A percentile compares a stretch with the other conserved stretches of the same genome.
Evolutionary conservation across 345 rosid species (phyloP).

Genomic region (Eucalyptus decipiens): DNA sequence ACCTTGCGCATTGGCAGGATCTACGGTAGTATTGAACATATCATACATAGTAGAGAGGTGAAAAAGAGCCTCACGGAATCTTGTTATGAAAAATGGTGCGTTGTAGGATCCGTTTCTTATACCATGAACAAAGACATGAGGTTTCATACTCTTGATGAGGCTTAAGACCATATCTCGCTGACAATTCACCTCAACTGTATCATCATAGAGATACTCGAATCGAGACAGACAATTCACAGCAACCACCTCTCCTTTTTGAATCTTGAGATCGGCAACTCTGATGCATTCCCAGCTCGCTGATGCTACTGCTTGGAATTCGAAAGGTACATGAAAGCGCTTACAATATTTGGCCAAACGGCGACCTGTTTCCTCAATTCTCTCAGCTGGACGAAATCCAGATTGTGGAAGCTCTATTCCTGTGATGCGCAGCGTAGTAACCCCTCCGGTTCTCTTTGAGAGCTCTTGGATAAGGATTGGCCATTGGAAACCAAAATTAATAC

Average conservation of each 20-base stretch:
- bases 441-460: slow-evolving; percentile 10
- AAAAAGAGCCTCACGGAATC: slow-evolving; percentile 82
- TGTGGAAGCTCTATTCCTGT: slow-evolving; percentile 23
- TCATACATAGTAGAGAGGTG: slow-evolving; percentile 63
- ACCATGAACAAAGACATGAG: slow-evolving; percentile 42
- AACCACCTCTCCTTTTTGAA: slow-evolving; percentile 43
- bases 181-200: slow-evolving; percentile 44
- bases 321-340: slow-evolving; percentile 57
- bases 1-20: slow-evolving; percentile 39
- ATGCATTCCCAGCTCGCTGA: slow-evolving; percentile 71
- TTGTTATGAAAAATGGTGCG: slow-evolving; percentile 64
- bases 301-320: slow-evolving; percentile 60
- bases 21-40: slow-evolving; percentile 34
- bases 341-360: slow-evolving; percentile 60
- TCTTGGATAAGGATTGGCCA: slow-evolving; percentile 30
- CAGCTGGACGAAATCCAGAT: slow-evolving; percentile 16
- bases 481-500: slow-evolving; percentile 22
- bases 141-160: slow-evolving; percentile 59
- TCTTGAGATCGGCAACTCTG: slow-evolving; percentile 54
- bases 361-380: slow-evolving; percentile 39
- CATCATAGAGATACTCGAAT: slow-evolving; percentile 52
- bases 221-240: slow-evolving; percentile 49
- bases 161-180: slow-evolving; percentile 47
- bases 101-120: slow-evolving; percentile 54
- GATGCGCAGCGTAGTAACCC: slow-evolving; percentile 34